A percentile compares a stretch with the other conserved stretches of the same genome.
These are phyloP conservation scores for Phoma herbarum DNA, from an alignment of 2,329 filamentous ascomycete genomes.

Conservation along the genomic window DNA sequence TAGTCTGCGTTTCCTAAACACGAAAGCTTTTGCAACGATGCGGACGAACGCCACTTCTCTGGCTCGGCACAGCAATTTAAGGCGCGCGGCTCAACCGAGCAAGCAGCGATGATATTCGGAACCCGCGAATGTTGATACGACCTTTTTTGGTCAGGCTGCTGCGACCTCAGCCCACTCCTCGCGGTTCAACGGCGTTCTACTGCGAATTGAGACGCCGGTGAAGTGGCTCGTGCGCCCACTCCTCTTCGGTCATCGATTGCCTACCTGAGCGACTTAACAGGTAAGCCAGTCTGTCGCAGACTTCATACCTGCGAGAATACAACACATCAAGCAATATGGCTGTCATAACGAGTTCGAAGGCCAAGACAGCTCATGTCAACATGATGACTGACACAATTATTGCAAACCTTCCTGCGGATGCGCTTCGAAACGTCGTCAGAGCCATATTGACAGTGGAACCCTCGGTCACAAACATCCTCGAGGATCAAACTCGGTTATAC, in stretches of 20 bases:
- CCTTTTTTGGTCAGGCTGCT: not conserved
- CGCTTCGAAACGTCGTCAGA: not conserved
- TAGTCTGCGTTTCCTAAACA: not conserved
- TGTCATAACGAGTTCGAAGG: not conserved
- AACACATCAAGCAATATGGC: not conserved
- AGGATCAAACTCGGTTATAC: not conserved
- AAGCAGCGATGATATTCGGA: not conserved
- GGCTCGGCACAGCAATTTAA: not conserved
- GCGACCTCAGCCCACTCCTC: not conserved
- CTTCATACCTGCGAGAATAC: not conserved
- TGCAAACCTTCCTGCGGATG: not conserved
- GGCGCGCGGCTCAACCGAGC: not conserved
- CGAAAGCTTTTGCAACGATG: not conserved
- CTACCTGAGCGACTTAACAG: not conserved
- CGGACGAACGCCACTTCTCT: not conserved
- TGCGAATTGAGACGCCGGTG: not conserved
- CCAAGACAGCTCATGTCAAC: not conserved
- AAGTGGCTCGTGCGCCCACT: not conserved
- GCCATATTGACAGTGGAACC: not conserved
- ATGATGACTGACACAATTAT: not conserved
- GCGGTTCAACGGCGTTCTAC: not conserved
- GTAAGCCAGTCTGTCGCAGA: not conserved
- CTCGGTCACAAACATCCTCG: not conserved
- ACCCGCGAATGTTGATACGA: not conserved
- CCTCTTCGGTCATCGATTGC: not conserved